A percentile compares a stretch with the other conserved stretches of the same genome.
These are phyloP conservation scores for Flueggea neowawraea DNA, from an alignment of 441 rosid genomes.

Conservation along the genomic window DNA sequence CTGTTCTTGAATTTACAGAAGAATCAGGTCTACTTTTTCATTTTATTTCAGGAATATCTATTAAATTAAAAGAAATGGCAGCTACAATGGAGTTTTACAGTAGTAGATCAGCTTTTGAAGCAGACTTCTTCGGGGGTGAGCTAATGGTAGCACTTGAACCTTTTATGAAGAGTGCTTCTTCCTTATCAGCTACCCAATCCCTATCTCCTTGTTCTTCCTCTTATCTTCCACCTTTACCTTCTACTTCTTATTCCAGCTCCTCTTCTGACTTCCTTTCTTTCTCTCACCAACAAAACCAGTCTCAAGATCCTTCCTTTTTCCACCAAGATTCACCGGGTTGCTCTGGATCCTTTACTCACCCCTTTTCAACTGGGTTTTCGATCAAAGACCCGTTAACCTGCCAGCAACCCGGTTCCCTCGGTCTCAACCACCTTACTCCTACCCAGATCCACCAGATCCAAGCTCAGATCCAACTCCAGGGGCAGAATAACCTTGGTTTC, in stretches of 20 bases:
- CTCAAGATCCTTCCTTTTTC: conserved; percentile 13
- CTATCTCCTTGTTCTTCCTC: conserved; percentile 20
- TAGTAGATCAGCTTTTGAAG: conserved; percentile 26
- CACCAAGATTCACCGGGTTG: conserved; percentile 27
- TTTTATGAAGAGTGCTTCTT: conserved; percentile 61
- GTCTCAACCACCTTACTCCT: no score
- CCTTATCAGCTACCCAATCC: conserved; percentile 22
- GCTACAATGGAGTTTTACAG: conserved; percentile 52
- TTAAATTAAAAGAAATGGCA: conserved; percentile 33
- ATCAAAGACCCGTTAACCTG: conserved; percentile 15
- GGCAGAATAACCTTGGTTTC: no score
- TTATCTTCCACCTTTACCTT: conserved; percentile 5
- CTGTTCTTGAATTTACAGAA: conserved; percentile 49
- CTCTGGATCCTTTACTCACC: conserved; percentile 35
- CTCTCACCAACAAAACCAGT: conserved; percentile 9
- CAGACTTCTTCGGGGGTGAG: conserved; percentile 70
- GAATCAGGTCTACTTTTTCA: conserved; percentile 30
- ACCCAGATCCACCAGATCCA: no score
- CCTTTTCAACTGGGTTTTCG: conserved; percentile 30
- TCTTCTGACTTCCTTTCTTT: conserved; percentile 7
- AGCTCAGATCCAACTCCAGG: no score
- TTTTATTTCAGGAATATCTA: not conserved
- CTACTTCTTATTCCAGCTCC: conserved; percentile 15
- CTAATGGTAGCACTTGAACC: conserved; percentile 84
- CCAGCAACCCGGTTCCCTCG: conserved; percentile 39